Evolutionary conservation across 768 basidiomycete species (phyloP), one percentile per base, ranked within the genome.

Genomic region (Boletus fagicola): DNA sequence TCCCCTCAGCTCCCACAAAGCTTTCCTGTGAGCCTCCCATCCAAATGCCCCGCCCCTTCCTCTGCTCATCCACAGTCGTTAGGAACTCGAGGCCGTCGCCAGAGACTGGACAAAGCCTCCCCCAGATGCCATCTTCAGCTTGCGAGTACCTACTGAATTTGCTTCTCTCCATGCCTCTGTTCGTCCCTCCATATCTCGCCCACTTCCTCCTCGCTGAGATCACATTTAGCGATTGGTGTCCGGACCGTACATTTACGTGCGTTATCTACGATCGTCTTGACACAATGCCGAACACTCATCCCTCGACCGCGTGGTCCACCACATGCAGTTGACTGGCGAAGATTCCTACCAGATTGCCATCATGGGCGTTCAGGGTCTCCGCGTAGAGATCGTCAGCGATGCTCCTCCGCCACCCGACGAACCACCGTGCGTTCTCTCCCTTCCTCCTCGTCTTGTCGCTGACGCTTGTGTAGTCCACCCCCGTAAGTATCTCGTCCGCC

Each of bases 281-380:
- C 43, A 53, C 59, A 62, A 54, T 51, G 43, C 31, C 11, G 26
- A 48, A 31, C 36, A 36, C 50, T 63, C 52, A 61, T 57, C 35
- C 59, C 51, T 61, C 49, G 62, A 42, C 54, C 65, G 63, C 66
- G 64, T 66, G 65, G 46, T 43, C 59, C 60, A 60, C 63, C 39
- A 18, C 51, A 60, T 57, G 13, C 61, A 92, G 90, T 76, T 93
- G 56, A 90, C 88, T 15, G 82, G 87, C 51, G 90, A 94, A 68
- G 92, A 92, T 65, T 92, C 92, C 8, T 94, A 85, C 70, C 89
- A 92, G 76, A 92, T 94, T 60, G 90, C 92, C n/a, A 82, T 83
- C 55, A 85, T 87, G 80, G 87, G 88, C 53, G 84, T 90, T 12
- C 86, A 88, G 68, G 90, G 89, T 52, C 79, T 91, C 57, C 82